Evolutionary conservation across 2,329 filamentous ascomycete genomes (phyloP).

Genomic region (Acarospora socialis): DNA sequence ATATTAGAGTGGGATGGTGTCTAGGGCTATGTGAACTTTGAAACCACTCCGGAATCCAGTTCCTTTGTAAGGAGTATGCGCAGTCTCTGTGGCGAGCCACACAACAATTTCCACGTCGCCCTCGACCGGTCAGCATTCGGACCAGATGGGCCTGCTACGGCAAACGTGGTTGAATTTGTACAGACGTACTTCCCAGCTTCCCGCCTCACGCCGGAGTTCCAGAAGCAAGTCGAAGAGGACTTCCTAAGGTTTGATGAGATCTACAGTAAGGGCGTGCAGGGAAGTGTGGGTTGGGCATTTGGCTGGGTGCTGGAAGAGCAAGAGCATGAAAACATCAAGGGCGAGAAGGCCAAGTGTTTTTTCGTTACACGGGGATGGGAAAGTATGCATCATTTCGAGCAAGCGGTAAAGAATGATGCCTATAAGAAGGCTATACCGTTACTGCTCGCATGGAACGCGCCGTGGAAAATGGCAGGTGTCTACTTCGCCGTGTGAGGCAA

Average conservation of each 20-base stretch:
- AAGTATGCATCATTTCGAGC: constrained; percentile 11
- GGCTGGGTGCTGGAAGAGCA: constrained; percentile 12
- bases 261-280: constrained; percentile 6
- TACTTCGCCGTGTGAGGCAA: constrained; percentile 1
- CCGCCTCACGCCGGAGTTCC: constrained; percentile 9
- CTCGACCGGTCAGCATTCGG: constrained; percentile 10
- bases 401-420: constrained; percentile 8
- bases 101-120: constrained; percentile 8
- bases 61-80: constrained; percentile 1
- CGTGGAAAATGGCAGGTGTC: constrained; percentile 10
- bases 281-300: constrained; percentile 4
- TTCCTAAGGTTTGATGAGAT: constrained; percentile 12
- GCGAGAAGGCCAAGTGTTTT: constrained; percentile 12
- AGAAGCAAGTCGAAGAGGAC: constrained; percentile 11
- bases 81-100: constrained; percentile 7
- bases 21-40: constrained; percentile 1
- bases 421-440: constrained; percentile 11
- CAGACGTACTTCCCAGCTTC: constrained; percentile 12
- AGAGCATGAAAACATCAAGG: constrained; percentile 9
- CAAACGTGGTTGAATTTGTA: constrained; percentile 11
- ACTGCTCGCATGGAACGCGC: constrained; percentile 11
- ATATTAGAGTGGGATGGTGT: constrained; percentile 2
- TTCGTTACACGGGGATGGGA: constrained; percentile 12
- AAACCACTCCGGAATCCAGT: background rate
- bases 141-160: constrained; percentile 9